Base-by-base conservation (phyloP, 805 yeast species). In the Saccharomycopsis oosterbeekiorum region DNA sequence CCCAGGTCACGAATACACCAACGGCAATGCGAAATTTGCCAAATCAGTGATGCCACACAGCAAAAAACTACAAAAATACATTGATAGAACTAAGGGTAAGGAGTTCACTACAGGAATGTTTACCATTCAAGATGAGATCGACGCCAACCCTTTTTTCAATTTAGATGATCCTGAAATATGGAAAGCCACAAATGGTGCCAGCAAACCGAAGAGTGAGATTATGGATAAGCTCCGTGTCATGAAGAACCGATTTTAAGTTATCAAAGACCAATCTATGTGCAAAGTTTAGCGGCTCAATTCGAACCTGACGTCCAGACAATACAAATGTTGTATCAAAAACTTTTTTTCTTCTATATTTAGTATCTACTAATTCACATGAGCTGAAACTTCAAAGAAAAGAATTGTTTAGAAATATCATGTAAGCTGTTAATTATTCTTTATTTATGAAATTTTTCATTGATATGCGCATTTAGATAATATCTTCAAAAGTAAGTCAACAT, bases 1-100 rank as follows among this genome's bases (percentile, higher is more conserved):
- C 70, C 93, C 97, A 1, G 99, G 99, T 1, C 99, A 94, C 73
- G 99, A 94, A 74, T 94, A 94, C 74, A 94, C 99, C 5, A 80
- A 78, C 67, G 78, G 88, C 29, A 93, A 94, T 70, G 86, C 88
- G 24, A 81, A 79, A 66, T 94, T 94, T 71, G 89, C 94, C 19
- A 79, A 82, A 65, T 78, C 84, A 1, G 83, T 88, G 1, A 71
- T 89, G 60, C 71, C 76, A 55, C 75, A 79, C 60, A 78, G 75
- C 55, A 43, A 66, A 26, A 68, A 70, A 10, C 73, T 73, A 12
- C 62, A 64, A 1, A 73, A 73, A 60, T 67, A 70, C 4, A 77
- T 93, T 65, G 84, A 80, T 55, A 66, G 75, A 24, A 89, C 74
- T 66, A 76, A 82, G 53, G 68, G 70, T 0, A 77, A 88, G 71